These are phyloP conservation scores for Colletotrichum chlorophyti DNA, from an alignment of 2,329 filamentous ascomycete genomes.

Conservation along the genomic window DNA sequence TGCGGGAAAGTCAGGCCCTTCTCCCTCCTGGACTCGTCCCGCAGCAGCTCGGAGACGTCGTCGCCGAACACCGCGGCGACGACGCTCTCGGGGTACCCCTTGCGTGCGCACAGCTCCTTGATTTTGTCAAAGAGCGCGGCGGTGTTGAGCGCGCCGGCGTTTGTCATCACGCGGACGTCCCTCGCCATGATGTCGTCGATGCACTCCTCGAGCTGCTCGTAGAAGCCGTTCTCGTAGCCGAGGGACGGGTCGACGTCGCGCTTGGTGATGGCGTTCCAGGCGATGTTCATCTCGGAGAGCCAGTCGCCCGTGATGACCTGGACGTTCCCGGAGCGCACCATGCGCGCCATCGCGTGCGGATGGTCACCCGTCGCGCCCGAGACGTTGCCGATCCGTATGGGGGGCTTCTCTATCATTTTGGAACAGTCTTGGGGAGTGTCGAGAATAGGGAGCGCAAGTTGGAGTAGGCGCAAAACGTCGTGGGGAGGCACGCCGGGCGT, in stretches of 20 bases:
- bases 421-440: neutral
- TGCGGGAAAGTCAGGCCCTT: conserved; percentile 32
- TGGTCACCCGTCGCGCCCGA: conserved; percentile 43
- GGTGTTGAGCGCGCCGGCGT: conserved; percentile 48
- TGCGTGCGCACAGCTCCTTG: conserved; percentile 35
- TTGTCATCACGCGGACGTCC: conserved; percentile 45
- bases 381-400: conserved; percentile 27
- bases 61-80: conserved; percentile 8
- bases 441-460: neutral
- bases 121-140: conserved; percentile 39
- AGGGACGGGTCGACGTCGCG: conserved; percentile 22
- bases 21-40: neutral
- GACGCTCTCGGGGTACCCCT: conserved; percentile 9
- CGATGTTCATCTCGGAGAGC: conserved; percentile 59
- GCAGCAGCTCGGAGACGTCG: conserved; percentile 18
- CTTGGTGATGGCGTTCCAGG: conserved; percentile 44
- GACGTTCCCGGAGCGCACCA: conserved; percentile 39
- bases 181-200: conserved; percentile 43
- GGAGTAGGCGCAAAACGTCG: neutral
- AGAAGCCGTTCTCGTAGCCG: conserved; percentile 26
- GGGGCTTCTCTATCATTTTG: conserved; percentile 37
- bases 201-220: conserved; percentile 41
- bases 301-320: conserved; percentile 47
- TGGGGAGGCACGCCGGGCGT: too few relatives aligned
- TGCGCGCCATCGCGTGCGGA: conserved; percentile 41